Percentiles rank a stretch among this genome's conserved stretches.
Evolutionary conservation across 352 stramenopile genomes (phyloP).

Genomic region (Phytophthora fragariae): DNA sequence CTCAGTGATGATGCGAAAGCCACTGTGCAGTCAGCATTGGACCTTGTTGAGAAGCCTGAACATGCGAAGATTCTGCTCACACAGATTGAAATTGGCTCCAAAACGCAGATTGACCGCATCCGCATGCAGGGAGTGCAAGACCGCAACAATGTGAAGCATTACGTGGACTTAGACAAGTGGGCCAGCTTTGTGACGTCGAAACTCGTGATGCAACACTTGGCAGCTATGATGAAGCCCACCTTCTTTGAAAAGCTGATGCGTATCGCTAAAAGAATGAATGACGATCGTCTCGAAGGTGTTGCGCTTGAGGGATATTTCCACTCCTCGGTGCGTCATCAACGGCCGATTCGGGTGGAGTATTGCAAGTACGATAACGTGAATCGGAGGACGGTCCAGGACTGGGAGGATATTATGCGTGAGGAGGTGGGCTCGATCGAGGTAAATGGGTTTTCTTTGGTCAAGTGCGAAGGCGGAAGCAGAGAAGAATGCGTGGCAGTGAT

Average conservation of each 20-base stretch:
- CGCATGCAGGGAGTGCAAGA: neutral
- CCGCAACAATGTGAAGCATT: neutral
- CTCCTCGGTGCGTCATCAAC: constrained; percentile 8
- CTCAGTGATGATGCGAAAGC: neutral
- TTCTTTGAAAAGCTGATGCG: constrained; percentile 12
- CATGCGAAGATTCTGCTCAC: too few species aligned
- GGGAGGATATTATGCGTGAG: too few species aligned
- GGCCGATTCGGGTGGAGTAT: too few species aligned
- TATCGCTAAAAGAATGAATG: constrained; percentile 16
- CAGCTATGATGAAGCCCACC: neutral
- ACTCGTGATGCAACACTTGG: neutral
- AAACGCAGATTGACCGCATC: constrained; percentile 1
- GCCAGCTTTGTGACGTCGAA: constrained; percentile 11
- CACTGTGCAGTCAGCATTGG: neutral
- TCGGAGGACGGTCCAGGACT: neutral
- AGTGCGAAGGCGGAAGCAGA: constrained; percentile 1
- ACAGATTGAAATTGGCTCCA: neutral
- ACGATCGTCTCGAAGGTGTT: constrained; percentile 21
- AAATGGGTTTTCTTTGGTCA: neutral
- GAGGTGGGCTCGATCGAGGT: too few species aligned
- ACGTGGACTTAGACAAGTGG: too few species aligned
- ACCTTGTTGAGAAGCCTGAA: neutral
- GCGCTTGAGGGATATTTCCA: constrained; percentile 22
- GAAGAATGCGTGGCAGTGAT: constrained; percentile 20
- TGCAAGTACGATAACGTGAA: constrained; percentile 13